Conservation (phyloP, 768 basidiomycete species). For the Kwoniella botswanensis region DNA sequence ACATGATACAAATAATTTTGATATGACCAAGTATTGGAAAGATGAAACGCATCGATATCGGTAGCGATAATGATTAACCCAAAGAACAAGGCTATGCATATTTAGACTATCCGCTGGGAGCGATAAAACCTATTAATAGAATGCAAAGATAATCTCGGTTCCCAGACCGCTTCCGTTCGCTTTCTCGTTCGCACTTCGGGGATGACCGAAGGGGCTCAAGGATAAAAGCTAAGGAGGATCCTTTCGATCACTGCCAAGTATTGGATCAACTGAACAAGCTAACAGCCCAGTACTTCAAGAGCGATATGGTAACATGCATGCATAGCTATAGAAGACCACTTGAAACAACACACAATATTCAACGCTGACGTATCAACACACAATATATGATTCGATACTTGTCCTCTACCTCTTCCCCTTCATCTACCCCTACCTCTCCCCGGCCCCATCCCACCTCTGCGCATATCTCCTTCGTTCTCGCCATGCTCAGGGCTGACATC, state of each 20-base stretch:
- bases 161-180: constrained; percentile 5
- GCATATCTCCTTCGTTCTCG: no score
- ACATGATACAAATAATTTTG: no score
- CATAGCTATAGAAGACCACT: no score
- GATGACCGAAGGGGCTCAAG: not conserved
- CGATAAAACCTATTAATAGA: not conserved
- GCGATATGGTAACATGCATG: no score
- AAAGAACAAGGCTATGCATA: constrained; percentile 11
- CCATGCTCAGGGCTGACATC: not conserved
- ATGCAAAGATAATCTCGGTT: not conserved
- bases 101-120: not conserved
- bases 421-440: not conserved
- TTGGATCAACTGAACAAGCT: no score
- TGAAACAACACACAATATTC: no score
- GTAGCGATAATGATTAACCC: not conserved
- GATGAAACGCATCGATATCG: not conserved
- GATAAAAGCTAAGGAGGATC: no score
- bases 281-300: no score
- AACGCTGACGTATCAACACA: no score
- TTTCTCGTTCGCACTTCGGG: not conserved
- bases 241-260: no score
- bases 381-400: no score
- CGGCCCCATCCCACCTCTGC: no score
- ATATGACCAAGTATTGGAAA: not conserved
- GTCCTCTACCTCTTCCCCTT: not conserved